phyloP scores from a whole-genome alignment of 345 rosid species.

The Gynandropsis gynandra region DNA sequence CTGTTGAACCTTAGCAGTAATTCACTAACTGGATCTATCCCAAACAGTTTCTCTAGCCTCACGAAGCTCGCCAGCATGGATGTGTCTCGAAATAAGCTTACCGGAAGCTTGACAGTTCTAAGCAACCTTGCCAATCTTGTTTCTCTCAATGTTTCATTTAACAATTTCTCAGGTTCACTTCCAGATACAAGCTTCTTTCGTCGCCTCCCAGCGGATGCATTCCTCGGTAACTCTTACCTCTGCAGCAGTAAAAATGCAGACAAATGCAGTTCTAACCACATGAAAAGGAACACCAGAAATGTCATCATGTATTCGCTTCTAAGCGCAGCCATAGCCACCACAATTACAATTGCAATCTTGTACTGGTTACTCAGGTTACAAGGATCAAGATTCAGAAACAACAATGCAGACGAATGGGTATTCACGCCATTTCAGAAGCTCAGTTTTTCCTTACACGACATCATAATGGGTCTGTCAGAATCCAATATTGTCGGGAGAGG shows the following conservation, averaged over 20 bases:
- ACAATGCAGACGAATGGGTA: slow-evolving; percentile 54
- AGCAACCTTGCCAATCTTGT: slow-evolving; percentile 70
- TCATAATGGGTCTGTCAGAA: slow-evolving; percentile 40
- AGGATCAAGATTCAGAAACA: slow-evolving; percentile 31
- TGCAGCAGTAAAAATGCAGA: slow-evolving; percentile 27
- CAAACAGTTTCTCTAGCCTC: slow-evolving; percentile 46
- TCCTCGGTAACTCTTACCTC: slow-evolving; percentile 49
- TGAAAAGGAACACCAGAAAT: slow-evolving; percentile 30
- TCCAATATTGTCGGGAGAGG: slow-evolving; percentile 69
- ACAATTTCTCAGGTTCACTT: slow-evolving; percentile 65
- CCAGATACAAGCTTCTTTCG: slow-evolving; percentile 78
- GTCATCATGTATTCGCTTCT: slow-evolving; percentile 56
- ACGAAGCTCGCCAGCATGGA: slow-evolving; percentile 63
- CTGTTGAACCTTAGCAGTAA: slow-evolving; percentile 80
- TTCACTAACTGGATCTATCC: slow-evolving; percentile 50
- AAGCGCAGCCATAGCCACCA: slow-evolving; percentile 44
- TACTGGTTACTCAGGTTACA: slow-evolving; percentile 37
- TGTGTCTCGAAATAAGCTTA: slow-evolving; percentile 61
- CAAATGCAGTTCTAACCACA: slow-evolving; percentile 12
- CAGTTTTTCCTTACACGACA: slow-evolving; percentile 63
- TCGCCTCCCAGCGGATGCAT: slow-evolving; percentile 71
- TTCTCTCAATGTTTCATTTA: slow-evolving; percentile 75
- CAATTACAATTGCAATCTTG: slow-evolving; percentile 22
- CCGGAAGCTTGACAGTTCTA: slow-evolving; percentile 52
- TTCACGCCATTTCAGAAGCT: slow-evolving; percentile 76